Evolutionary conservation across 305 asterid species (phyloP), one percentile per base, ranked within the genome.

Genomic region (Solanum hybrid): DNA sequence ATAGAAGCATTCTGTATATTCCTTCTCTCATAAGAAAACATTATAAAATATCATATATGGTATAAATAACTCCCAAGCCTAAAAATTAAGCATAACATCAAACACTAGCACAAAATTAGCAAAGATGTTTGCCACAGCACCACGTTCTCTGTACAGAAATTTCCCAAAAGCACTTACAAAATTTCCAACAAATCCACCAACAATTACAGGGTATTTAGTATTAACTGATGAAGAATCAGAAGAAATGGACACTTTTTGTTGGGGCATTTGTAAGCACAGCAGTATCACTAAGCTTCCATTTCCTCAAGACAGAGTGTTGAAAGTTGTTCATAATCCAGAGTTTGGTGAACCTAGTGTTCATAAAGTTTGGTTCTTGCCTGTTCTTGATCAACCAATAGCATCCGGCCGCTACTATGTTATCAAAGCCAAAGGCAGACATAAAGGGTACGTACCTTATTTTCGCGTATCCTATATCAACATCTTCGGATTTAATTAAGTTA

Each of bases 261-360:
- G 94, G 75, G 97, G 98, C n/a, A 51, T 96, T 10, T 94, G 91
- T 92, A 93, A 84, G 89, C 93, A 89, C 29, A 91, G 90, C 91
- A 92, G 87, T 72, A 93, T 96, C 91, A 93, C 78, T 27, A 93
- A 91, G 39, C 93, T 95, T 3, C 99, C 98, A 5, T 96, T 96
- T 90, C 98, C 99, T 89, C 96, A 95, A 3, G 98, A 96, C 93
- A 96, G 93, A 92, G 90, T 96, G 90, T 91, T 96, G 94, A 93
- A 94, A 78, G 95, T 96, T 89, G 96, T 96, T 79, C 96, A 95
- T 91, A 90, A 94, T 12, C 89, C 95, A 15, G 91, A 92, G 32
- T 95, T 92, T 70, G 94, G 93, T 24, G 95, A 95, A 61, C 91
- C 95, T 14, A 88, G 90, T 32, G 92, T 93, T 61, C 90, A 91